A percentile compares a stretch with the other conserved stretches of the same genome.
Conservation (phyloP, 2,329 filamentous ascomycete genomes). For the Mariannaea sp. region DNA sequence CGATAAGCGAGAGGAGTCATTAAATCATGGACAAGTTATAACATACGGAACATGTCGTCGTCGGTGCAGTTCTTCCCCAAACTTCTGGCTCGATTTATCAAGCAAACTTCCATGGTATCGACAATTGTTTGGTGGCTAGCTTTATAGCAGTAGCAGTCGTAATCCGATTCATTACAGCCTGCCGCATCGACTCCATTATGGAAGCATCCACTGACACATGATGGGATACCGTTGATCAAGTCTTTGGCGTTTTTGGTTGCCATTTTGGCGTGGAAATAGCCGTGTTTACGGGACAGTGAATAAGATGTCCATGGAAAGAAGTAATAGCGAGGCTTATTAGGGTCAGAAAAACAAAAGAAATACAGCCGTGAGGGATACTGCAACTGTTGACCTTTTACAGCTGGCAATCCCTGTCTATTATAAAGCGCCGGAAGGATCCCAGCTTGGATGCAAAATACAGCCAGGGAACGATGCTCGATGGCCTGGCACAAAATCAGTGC, state of each 20-base stretch:
- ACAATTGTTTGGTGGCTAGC: conserved; percentile 33
- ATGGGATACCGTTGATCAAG: conserved; percentile 27
- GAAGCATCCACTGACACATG: conserved; percentile 30
- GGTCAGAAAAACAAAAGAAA: neutral
- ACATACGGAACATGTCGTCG: conserved; percentile 32
- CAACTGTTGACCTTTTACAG: neutral
- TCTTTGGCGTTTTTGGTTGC: conserved; percentile 29
- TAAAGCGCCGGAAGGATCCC: neutral
- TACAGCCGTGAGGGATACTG: no score
- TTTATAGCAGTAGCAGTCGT: conserved; percentile 35
- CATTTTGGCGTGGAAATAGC: conserved; percentile 15
- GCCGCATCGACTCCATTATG: conserved; percentile 32
- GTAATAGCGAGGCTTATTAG: neutral
- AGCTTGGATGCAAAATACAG: conserved; percentile 2
- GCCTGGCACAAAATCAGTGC: neutral
- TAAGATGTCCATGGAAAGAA: neutral
- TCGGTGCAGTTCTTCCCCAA: conserved; percentile 26
- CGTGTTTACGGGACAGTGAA: neutral
- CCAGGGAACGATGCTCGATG: neutral
- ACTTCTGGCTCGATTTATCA: conserved; percentile 25
- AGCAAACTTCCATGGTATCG: conserved; percentile 30
- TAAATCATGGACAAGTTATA: rapidly evolving
- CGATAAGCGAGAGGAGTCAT: neutral
- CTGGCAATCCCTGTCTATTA: neutral
- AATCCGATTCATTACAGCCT: conserved; percentile 29